These are phyloP conservation scores for Paecilomyces variotii DNA, from an alignment of 2,329 filamentous ascomycete species.

Conservation along the genomic window DNA sequence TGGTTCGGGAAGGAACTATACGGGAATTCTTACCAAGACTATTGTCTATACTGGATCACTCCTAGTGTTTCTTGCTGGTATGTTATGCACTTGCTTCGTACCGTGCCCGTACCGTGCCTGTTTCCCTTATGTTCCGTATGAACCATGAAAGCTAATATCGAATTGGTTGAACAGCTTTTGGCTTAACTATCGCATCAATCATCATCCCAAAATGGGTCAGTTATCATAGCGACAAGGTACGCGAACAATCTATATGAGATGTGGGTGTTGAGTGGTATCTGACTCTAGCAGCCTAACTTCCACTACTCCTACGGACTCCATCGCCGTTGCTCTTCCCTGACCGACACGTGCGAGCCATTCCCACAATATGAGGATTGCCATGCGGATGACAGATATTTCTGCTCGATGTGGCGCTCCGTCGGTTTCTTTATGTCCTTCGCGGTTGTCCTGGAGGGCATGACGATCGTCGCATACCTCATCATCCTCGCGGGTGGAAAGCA, in stretches of 20 bases:
- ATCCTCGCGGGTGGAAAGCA: conserved; percentile 71
- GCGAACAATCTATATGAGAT: conserved; percentile 1
- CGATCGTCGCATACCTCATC: conserved; percentile 69
- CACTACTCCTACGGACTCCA: conserved; percentile 70
- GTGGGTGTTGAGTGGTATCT: neutral
- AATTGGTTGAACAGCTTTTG: conserved; percentile 27
- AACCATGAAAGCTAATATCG: neutral
- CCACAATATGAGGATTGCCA: conserved; percentile 61
- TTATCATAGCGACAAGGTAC: conserved; percentile 38
- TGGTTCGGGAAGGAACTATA: conserved; percentile 38
- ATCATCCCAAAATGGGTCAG: conserved; percentile 42
- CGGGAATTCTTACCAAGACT: conserved; percentile 40
- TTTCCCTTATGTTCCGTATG: neutral
- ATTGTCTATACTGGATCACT: conserved; percentile 39
- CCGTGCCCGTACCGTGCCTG: neutral
- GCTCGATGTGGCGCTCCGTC: conserved; percentile 81
- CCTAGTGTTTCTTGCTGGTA: conserved; percentile 38
- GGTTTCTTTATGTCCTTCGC: conserved; percentile 83
- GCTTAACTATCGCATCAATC: conserved; percentile 39
- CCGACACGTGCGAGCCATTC: conserved; percentile 49
- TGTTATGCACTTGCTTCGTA: conserved; percentile 7
- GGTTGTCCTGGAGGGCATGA: conserved; percentile 71
- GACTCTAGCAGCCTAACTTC: conserved; percentile 38
- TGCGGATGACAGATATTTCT: conserved; percentile 65
- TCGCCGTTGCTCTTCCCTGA: conserved; percentile 65